Conservation (phyloP, 148 eudicot genomes). For the Chenopodium album region DNA sequence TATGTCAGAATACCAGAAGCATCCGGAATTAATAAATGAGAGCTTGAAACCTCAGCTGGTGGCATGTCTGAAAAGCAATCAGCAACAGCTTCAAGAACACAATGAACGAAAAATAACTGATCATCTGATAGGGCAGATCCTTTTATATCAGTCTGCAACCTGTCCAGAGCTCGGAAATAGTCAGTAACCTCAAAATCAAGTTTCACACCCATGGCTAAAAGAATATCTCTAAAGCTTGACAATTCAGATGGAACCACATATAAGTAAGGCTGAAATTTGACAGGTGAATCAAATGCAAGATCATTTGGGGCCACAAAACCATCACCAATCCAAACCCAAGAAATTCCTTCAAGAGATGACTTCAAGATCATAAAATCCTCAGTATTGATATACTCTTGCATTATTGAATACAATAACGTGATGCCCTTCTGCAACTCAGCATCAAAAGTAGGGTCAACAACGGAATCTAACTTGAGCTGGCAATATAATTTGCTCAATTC, state of each 20-base stretch:
- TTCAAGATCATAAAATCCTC: constrained; percentile 49
- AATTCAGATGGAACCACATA: constrained; percentile 95
- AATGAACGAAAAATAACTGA: constrained; percentile 75
- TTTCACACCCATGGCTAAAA: constrained; percentile 79
- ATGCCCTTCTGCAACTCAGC: constrained; percentile 66
- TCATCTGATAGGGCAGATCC: constrained; percentile 64
- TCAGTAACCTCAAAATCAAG: constrained; percentile 77
- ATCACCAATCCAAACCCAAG: constrained; percentile 98
- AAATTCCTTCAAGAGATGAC: constrained; percentile 65
- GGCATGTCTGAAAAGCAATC: constrained; percentile 59
- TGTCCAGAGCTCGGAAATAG: constrained; percentile 62
- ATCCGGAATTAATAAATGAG: constrained; percentile 67
- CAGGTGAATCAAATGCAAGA: constrained; percentile 97
- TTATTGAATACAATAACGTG: constrained; percentile 53
- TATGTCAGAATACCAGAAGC: constrained; percentile 55
- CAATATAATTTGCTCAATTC: constrained; percentile 60
- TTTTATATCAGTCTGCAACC: constrained; percentile 62
- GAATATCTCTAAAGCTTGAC: constrained; percentile 71
- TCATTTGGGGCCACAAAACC: constrained; percentile 75
- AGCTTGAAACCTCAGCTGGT: constrained; percentile 47
- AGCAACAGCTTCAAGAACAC: constrained; percentile 91
- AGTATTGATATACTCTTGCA: constrained; percentile 61
- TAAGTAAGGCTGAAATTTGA: constrained; percentile 88
- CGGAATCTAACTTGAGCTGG: constrained; percentile 49
- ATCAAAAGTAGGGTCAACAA: constrained; percentile 46